Conservation (phyloP, 805 yeast species). For the Starmerella lactis-condensi region DNA sequence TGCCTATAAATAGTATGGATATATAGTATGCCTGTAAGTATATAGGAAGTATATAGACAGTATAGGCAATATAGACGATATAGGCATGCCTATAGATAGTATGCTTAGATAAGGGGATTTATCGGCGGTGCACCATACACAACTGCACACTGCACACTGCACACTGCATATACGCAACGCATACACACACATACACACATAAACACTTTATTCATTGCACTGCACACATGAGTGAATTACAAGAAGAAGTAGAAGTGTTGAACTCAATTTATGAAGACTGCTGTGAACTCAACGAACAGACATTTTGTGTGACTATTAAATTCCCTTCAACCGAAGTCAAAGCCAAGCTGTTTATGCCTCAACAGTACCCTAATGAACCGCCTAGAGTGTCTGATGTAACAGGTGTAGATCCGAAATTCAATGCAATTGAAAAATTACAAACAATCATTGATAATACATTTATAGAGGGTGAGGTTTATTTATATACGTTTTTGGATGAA, state of each 20-base stretch:
- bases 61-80: too few relatives aligned
- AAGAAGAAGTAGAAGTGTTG: constrained; percentile 63
- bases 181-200: constrained; percentile 1
- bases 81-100: too few relatives aligned
- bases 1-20: too few relatives aligned
- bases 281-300: constrained; percentile 14
- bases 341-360: constrained; percentile 57
- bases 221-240: constrained; percentile 16
- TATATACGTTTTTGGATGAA: constrained; percentile 58
- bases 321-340: constrained; percentile 38
- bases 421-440: constrained; percentile 31
- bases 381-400: constrained; percentile 49
- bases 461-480: constrained; percentile 45
- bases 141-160: too few relatives aligned
- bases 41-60: too few relatives aligned
- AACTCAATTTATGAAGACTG: constrained; percentile 73
- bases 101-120: too few relatives aligned
- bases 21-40: too few relatives aligned
- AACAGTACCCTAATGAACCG: constrained; percentile 42
- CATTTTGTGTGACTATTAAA: constrained; percentile 3
- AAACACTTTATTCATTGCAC: neutral
- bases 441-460: constrained; percentile 38
- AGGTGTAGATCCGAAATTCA: constrained; percentile 27
- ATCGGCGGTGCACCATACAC: too few relatives aligned
- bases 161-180: too few relatives aligned